Base-by-base conservation (phyloP, 805 yeast genomes). In the Yamadazyma kitorensis region DNA sequence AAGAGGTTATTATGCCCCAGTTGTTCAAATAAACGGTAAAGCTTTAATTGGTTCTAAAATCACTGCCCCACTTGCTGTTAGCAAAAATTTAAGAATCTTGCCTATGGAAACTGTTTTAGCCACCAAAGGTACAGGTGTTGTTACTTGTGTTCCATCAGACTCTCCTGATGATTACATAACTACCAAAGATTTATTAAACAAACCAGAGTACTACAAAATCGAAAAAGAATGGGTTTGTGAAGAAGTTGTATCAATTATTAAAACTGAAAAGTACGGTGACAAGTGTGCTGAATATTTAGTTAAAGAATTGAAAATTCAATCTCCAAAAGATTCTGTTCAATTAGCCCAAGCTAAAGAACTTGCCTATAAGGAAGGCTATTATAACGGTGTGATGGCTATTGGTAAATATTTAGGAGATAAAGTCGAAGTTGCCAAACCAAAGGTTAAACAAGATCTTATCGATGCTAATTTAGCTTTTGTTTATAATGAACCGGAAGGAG, bases 71-170 rank as follows among this genome's bases (percentile, higher is more conserved):
- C 68, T 84, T 48, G 77, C 96, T 9, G 72, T 71, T 15, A 69
- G 79, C 58, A 68, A 76, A 34, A 77, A 81, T 48, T 69, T 93
- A 46, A 75, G 93, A 52, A 83, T 93, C 37, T 74, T 93, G 47
- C 98, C 98, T 49, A 93, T 93, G 98, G 98, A 91, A 64, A 87
- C 97, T 24, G 91, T 93, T 36, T 72, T 91, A 59, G 94, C 95
- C 25, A 73, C 80, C 37, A 93, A 93, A 71, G 98, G 98, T 76
- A 93, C 98, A 29, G 98, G 98, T 71, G 97, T 93, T 29, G 98
- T 93, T 39, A 91, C 98, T 5, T 93, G 96, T 71, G 98, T 89
- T 44, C 98, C 98, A 43, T 82, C 96, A n/a, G 96, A 89, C 63
- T 89, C 98, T 38, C 98, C 98, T 41, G 98, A 93, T 69, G 98